Base-by-base conservation (phyloP, 2,329 filamentous ascomycete species). In the Ceratocystis destructans region DNA sequence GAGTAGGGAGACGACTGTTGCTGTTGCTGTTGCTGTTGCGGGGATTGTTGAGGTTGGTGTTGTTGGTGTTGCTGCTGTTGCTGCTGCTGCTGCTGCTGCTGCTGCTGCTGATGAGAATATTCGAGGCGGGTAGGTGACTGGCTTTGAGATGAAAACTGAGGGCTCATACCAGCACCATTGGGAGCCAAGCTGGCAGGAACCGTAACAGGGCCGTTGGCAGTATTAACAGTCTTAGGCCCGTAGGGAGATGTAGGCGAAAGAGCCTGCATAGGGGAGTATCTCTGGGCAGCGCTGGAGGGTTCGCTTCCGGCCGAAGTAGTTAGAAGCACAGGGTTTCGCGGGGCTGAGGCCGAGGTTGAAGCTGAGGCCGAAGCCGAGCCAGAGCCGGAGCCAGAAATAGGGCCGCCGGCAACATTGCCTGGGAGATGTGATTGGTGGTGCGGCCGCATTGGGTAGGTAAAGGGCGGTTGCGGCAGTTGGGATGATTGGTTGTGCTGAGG, bases 191-290 rank as follows among this genome's bases (percentile, higher is more conserved):
- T 70, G 92, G 93, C 61, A 93, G 96, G 77, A 96, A 41, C 37
- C 37, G 37, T 41, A 41, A 97, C 73, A 91, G 85, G 73, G 92
- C 86, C 66, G 61, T 64, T 65, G 75, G 80, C 79, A 78, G 87
- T 78, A 73, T 76, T 72, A 69, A 82, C 81, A 79, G 83, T 74
- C 79, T 88, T 77, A 78, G 81, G 73, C 59, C 84, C 82, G 77
- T 95, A 95, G 44, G 90, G 86, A 66, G 89, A 87, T 44, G 87
- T 85, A 50, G 91, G 89, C 68, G 91, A 90, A 69, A 95, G 79
- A 17, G 85, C 83, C 75, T 96, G 93, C 92, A 96, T 96, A 70
- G 93, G 94, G 61, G 93, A 97, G 77, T 97, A 97, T 73, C 92
- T 86, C 75, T 95, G 89, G 68, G 91, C 89, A 67, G 90, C 90